phyloP scores from a whole-genome alignment of 1,139 yeast genomes.

The Geotrichum aggregatum region DNA sequence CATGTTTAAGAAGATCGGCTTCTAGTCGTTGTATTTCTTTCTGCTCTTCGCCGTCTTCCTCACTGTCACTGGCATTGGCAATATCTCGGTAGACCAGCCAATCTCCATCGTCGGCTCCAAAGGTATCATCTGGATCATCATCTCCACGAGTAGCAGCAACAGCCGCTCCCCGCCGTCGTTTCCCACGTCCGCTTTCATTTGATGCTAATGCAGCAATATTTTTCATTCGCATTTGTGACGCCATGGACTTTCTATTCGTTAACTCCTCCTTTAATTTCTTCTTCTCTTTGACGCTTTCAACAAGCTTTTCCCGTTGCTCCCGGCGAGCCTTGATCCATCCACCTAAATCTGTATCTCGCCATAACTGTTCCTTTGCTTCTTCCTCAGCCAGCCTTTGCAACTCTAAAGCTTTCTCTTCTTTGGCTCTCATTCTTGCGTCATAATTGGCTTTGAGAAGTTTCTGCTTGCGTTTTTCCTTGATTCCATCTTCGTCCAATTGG shows the following conservation, averaged over 20 bases:
- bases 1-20: constrained; percentile 69
- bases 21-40: constrained; percentile 63
- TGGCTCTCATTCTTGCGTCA: constrained; percentile 83
- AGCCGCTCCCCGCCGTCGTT: constrained; percentile 33
- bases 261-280: constrained; percentile 70
- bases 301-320: constrained; percentile 52
- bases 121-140: constrained; percentile 88
- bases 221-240: constrained; percentile 91
- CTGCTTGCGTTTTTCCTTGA: constrained; percentile 84
- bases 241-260: constrained; percentile 82
- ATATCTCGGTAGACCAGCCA: constrained; percentile 90
- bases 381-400: constrained; percentile 45
- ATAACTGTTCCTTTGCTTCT: constrained; percentile 57
- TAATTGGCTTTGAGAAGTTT: constrained; percentile 75
- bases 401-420: constrained; percentile 70
- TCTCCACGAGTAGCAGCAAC: constrained; percentile 46
- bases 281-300: constrained; percentile 61
- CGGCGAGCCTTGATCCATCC: constrained; percentile 80
- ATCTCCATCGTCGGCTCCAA: constrained; percentile 94
- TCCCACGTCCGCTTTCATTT: constrained; percentile 48
- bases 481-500: constrained; percentile 69
- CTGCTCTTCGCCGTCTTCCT: constrained; percentile 70
- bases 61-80: constrained; percentile 65
- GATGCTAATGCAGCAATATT: constrained; percentile 83
- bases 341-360: constrained; percentile 70